These are phyloP conservation scores for Neurospora sp. DNA, from an alignment of 495 filamentous ascomycete genomes.

Conservation along the genomic window DNA sequence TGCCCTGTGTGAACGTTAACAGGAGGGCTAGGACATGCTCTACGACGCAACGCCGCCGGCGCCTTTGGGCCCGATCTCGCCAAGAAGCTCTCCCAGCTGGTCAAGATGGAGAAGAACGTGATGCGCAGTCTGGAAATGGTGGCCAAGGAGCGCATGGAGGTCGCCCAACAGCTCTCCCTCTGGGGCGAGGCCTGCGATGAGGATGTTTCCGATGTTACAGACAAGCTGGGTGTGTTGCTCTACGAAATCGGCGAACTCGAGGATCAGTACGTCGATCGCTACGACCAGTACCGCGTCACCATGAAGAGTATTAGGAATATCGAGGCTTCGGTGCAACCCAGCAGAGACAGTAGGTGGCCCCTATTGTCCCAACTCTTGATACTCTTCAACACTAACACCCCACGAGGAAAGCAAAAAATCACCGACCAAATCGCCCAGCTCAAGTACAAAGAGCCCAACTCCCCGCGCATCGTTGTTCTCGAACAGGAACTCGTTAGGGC, in stretches of 20 bases:
- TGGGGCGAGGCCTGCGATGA: conserved; percentile 97
- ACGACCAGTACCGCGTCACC: conserved; percentile 97
- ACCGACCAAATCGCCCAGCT: conserved; percentile 97
- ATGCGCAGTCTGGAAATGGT: conserved; percentile 98
- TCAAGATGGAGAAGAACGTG: conserved; percentile 99
- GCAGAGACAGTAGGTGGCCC: conserved; percentile 72
- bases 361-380: neutral
- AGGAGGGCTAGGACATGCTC: conserved; percentile 66
- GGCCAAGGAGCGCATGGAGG: conserved; percentile 92
- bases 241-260: conserved; percentile 99
- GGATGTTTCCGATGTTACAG: conserved; percentile 96
- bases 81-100: conserved; percentile 92
- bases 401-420: conserved; percentile 91
- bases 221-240: conserved; percentile 94
- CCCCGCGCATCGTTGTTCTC: conserved; percentile 90
- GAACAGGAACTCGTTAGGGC: conserved; percentile 98
- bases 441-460: conserved; percentile 99
- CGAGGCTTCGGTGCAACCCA: conserved; percentile 94
- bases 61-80: conserved; percentile 94
- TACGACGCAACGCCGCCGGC: conserved; percentile 82
- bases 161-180: conserved; percentile 96
- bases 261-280: conserved; percentile 94
- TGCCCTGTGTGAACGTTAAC: conserved; percentile 8
- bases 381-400: conserved; percentile 1
- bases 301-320: conserved; percentile 99